These are phyloP conservation scores for Diutina siamensis DNA, from an alignment of 1,139 yeast genomes.

Conservation along the genomic window DNA sequence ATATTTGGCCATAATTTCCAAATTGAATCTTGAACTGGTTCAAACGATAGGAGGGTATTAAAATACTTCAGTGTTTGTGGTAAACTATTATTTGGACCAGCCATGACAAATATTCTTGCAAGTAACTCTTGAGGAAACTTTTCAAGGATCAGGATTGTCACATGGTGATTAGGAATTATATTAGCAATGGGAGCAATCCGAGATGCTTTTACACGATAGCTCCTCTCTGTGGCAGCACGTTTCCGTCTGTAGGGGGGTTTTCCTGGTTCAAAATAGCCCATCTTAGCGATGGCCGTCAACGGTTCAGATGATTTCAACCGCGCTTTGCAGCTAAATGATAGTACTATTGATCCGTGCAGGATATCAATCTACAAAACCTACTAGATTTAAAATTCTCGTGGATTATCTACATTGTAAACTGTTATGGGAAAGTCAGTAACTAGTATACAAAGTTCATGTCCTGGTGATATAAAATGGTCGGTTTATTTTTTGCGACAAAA, in stretches of 20 bases:
- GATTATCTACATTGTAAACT: no score
- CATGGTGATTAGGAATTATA: constrained; percentile 6
- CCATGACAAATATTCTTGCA: constrained; percentile 18
- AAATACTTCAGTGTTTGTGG: constrained; percentile 18
- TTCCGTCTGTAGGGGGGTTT: constrained; percentile 10
- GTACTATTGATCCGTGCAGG: no score
- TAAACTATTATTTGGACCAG: constrained; percentile 20
- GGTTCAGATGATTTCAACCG: no score
- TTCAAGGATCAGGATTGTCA: constrained; percentile 9
- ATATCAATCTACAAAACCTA: no score
- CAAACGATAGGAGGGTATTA: constrained; percentile 14
- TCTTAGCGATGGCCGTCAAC: no score
- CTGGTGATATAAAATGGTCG: no score
- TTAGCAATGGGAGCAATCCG: not conserved
- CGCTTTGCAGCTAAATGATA: no score
- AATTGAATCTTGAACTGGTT: constrained; percentile 7
- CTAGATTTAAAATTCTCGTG: no score
- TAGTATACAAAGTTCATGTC: no score
- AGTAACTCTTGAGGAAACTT: constrained; percentile 24
- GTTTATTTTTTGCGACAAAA: no score
- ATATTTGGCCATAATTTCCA: constrained; percentile 7
- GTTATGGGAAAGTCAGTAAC: no score
- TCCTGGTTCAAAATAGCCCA: constrained; percentile 26
- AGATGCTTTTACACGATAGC: not conserved
- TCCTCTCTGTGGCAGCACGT: not conserved